Evolutionary conservation across 495 filamentous ascomycete genomes (phyloP).

Genomic region (Penicillium ucsense): DNA sequence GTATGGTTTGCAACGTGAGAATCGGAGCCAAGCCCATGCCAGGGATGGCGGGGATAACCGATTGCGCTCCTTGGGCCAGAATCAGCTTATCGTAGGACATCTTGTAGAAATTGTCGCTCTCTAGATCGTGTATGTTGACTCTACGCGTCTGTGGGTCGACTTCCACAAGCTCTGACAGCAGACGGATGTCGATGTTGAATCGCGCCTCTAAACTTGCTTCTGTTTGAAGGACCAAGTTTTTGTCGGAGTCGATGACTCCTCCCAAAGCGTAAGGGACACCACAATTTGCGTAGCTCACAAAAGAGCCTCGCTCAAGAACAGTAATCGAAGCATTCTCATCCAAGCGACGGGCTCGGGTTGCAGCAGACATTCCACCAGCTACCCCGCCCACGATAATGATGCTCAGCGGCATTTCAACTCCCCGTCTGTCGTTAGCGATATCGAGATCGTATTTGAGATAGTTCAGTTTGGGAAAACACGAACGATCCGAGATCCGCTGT

Average conservation of each 20-base stretch:
- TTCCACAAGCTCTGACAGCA: neutral
- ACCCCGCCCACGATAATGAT: too few relatives aligned
- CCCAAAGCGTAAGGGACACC: too few relatives aligned
- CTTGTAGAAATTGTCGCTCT: neutral
- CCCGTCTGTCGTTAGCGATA: conserved; percentile 20
- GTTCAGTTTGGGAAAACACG: too few relatives aligned
- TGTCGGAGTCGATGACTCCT: too few relatives aligned
- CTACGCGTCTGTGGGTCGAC: neutral
- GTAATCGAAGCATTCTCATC: too few relatives aligned
- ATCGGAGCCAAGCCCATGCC: neutral
- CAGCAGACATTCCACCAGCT: too few relatives aligned
- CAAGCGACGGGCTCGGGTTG: too few relatives aligned
- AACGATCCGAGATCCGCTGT: too few relatives aligned
- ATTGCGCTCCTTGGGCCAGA: neutral
- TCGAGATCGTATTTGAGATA: too few relatives aligned
- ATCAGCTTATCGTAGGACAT: neutral
- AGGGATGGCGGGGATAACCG: neutral
- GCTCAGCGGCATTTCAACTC: neutral
- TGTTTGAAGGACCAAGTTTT: neutral
- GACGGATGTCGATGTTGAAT: neutral
- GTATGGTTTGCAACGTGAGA: neutral
- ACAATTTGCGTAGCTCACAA: too few relatives aligned
- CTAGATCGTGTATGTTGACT: neutral
- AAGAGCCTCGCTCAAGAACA: too few relatives aligned
- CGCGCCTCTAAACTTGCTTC: neutral